These are phyloP conservation scores for Ogataea hybrid DNA, from an alignment of 1,139 yeast genomes.

Conservation along the genomic window DNA sequence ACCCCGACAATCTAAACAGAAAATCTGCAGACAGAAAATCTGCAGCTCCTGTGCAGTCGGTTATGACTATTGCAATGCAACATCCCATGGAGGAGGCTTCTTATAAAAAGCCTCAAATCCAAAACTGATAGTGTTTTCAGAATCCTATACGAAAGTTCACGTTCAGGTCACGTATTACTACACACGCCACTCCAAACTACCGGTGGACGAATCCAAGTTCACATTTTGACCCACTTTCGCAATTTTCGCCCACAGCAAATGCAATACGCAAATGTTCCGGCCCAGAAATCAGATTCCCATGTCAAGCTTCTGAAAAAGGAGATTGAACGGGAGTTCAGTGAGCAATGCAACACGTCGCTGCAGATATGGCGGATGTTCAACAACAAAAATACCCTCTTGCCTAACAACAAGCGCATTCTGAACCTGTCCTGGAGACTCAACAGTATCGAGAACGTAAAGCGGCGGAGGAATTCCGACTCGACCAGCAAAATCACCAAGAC, in stretches of 20 bases:
- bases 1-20: constrained; percentile 3
- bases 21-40: constrained; percentile 5
- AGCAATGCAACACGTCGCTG: constrained; percentile 29
- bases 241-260: constrained; percentile 1
- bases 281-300: constrained; percentile 16
- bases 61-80: neutral
- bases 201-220: neutral
- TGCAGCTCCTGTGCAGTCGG: neutral
- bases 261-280: constrained; percentile 9
- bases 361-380: constrained; percentile 34
- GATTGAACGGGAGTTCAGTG: constrained; percentile 25
- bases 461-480: constrained; percentile 8
- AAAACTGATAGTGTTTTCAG: neutral
- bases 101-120: constrained; percentile 12
- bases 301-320: constrained; percentile 25
- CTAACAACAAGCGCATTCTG: constrained; percentile 32
- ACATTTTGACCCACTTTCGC: neutral
- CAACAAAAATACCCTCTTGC: constrained; percentile 31
- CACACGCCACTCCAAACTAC: neutral
- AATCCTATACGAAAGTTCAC: neutral
- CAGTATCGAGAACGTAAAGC: constrained; percentile 28
- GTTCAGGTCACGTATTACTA: no score
- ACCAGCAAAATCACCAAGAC: constrained; percentile 8
- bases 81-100: neutral
- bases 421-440: constrained; percentile 34